Evolutionary conservation across 2,329 filamentous ascomycete species (phyloP).

Genomic region (Aaosphaeria pasadenensis): DNA sequence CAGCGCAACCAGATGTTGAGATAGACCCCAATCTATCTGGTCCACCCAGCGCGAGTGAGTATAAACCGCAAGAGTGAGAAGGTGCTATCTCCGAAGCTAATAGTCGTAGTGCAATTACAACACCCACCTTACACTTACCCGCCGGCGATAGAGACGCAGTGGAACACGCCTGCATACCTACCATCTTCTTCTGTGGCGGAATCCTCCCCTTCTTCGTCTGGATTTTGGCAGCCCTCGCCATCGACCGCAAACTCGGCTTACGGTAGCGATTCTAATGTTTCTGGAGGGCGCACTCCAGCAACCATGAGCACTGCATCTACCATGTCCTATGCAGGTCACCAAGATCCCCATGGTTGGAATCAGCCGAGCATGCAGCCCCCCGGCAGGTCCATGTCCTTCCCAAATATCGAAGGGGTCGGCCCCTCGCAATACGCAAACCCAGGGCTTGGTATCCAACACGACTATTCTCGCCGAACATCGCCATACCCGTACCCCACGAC

Average conservation of each 20-base stretch:
- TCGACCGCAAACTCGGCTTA: conserved; percentile 33
- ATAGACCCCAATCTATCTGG: conserved; percentile 22
- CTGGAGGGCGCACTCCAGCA: conserved; percentile 31
- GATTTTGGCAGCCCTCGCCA: conserved; percentile 34
- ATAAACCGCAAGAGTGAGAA: background rate
- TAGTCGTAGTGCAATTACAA: conserved; percentile 25
- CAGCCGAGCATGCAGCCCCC: conserved; percentile 27
- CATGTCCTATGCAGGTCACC: conserved; percentile 29
- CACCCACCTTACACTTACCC: conserved; percentile 32
- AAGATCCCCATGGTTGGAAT: conserved; percentile 26
- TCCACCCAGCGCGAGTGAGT: conserved; percentile 26
- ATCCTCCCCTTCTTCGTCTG: conserved; percentile 27
- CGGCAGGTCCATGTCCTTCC: conserved; percentile 38
- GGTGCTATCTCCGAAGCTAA: conserved; percentile 10
- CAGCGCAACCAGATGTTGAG: conserved; percentile 23
- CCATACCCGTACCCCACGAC: conserved; percentile 31
- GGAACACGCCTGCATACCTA: conserved; percentile 28
- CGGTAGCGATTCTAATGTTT: conserved; percentile 34
- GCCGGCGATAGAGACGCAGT: conserved; percentile 35
- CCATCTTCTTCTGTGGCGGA: conserved; percentile 35
- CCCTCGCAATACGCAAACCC: conserved; percentile 29
- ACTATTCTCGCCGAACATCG: conserved; percentile 30
- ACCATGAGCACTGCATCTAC: conserved; percentile 35
- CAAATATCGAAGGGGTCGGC: conserved; percentile 34
- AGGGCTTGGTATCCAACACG: conserved; percentile 28